Evolutionary conservation across 1,284 basidiomycete genomes (phyloP).

Genomic region (Pholiota adiposa): DNA sequence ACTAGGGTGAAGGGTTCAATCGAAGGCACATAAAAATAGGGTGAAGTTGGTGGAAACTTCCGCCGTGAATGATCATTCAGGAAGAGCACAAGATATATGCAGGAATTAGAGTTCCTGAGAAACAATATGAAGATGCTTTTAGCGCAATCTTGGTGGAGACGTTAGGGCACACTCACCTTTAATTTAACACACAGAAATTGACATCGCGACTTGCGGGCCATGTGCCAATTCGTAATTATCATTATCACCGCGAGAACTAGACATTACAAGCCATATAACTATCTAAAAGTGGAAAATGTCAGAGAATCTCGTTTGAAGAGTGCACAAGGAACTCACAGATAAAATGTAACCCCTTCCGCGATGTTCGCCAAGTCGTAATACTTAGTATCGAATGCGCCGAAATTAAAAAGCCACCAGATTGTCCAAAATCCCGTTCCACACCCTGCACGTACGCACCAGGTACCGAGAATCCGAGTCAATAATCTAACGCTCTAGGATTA

Average conservation of each 20-base stretch:
- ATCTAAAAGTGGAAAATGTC: neutral
- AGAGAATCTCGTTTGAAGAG: neutral
- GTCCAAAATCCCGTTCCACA: neutral
- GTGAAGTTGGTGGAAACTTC: conserved; percentile 1
- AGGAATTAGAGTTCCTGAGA: conserved; percentile 1
- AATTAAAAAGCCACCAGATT: neutral
- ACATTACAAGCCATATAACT: conserved; percentile 2
- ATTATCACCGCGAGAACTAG: conserved; percentile 4
- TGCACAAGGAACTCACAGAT: neutral
- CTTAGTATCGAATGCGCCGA: neutral
- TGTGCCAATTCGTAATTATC: neutral
- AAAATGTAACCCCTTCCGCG: neutral
- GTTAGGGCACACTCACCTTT: neutral
- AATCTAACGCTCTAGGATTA: conserved; percentile 23
- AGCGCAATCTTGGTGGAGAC: neutral
- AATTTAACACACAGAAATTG: neutral
- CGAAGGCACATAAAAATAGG: neutral
- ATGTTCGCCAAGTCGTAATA: neutral
- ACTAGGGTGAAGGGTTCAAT: neutral
- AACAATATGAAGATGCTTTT: neutral
- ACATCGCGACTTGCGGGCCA: neutral
- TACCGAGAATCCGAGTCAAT: conserved; percentile 6
- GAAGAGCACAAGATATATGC: neutral
- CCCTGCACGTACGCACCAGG: neutral
- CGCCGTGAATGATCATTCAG: neutral